Percentiles rank a stretch among this genome's conserved stretches.
phyloP scores from a whole-genome alignment of 2,329 filamentous ascomycete genomes.

The Fusarium siculi region DNA sequence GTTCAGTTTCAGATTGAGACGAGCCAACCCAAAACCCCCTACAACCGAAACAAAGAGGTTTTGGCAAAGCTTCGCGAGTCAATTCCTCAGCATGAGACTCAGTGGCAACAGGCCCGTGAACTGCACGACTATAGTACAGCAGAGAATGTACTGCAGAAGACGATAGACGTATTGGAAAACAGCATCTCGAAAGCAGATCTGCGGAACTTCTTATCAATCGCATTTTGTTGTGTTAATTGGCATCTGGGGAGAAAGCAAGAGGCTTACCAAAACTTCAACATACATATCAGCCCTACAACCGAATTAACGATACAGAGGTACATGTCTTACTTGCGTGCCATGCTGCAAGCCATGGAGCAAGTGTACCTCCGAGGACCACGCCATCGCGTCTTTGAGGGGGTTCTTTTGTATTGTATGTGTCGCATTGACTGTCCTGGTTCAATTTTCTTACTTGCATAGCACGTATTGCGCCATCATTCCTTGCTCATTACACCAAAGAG shows the following conservation, averaged over 20 bases:
- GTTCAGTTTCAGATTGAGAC: neutral
- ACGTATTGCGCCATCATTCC: neutral
- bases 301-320: neutral
- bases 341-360: neutral
- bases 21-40: accelerated
- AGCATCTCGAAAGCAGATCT: neutral
- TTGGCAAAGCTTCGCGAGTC: neutral
- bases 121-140: neutral
- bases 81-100: neutral
- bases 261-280: neutral
- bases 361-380: neutral
- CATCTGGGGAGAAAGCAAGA: neutral
- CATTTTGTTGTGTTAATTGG: neutral
- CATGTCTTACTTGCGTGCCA: neutral
- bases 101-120: neutral
- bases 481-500: neutral
- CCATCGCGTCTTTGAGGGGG: neutral
- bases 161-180: neutral
- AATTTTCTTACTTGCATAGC: neutral
- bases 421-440: accelerated
- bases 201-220: accelerated
- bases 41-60: accelerated
- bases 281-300: neutral
- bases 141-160: neutral
- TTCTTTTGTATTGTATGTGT: neutral